A percentile compares a stretch with the other conserved stretches of the same genome.
phyloP scores from a whole-genome alignment of 1,284 basidiomycete species.

The Phellopilus nigrolimitatus region DNA sequence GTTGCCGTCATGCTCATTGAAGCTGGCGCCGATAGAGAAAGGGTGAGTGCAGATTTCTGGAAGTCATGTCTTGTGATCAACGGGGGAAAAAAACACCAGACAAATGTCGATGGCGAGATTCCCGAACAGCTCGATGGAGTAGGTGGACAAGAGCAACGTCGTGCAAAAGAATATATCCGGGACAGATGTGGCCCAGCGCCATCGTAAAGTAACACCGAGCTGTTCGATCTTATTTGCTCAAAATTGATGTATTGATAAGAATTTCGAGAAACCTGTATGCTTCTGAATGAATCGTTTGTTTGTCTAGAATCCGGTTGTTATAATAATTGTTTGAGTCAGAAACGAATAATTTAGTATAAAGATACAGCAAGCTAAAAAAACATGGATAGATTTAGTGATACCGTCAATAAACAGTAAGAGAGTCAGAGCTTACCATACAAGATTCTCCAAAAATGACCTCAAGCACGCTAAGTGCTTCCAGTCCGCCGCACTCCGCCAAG shows the following conservation, averaged over 20 bases:
- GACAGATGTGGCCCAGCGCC: conserved; percentile 58
- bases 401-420: no score
- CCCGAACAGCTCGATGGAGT: conserved; percentile 86
- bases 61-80: background rate
- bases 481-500: conserved; percentile 25
- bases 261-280: no score
- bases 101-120: conserved; percentile 76
- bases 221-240: background rate
- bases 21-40: conserved; percentile 85
- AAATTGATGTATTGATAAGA: background rate
- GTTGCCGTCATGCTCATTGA: conserved; percentile 86
- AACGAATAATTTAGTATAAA: background rate
- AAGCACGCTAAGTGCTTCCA: conserved; percentile 10
- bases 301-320: no score
- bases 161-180: conserved; percentile 69
- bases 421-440: no score
- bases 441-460: background rate
- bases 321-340: no score
- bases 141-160: conserved; percentile 80
- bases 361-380: background rate
- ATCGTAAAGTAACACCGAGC: conserved; percentile 22
- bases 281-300: no score
- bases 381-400: no score
- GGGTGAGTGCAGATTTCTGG: conserved; percentile 48
- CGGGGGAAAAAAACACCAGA: conserved; percentile 37